Evolutionary conservation across 2,329 filamentous ascomycete genomes (phyloP), one percentile per base, ranked within the genome.

Genomic region (Lasiodiplodia hormozganensis): DNA sequence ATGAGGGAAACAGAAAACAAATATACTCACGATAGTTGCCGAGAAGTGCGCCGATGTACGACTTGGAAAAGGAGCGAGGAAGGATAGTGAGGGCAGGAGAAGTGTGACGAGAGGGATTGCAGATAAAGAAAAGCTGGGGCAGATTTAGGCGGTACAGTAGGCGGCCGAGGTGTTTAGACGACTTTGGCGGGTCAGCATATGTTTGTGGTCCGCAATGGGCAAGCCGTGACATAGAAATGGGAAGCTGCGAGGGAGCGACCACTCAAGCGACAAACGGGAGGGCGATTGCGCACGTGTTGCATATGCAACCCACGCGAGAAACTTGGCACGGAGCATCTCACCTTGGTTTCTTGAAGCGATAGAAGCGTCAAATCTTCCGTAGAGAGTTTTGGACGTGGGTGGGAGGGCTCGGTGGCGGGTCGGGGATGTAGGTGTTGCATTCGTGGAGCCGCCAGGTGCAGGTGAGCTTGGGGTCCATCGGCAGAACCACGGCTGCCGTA

Each of bases 381-480:
- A 52, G 60, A 18, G 47, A 51, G 43, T 34, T 49, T n/a, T 31
- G 60, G 43, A 12, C 25, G 43, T 38, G 60, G 14, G 14, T 36
- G 25, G 60, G 25, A n/a, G 31, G 28, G 40, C 43, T 52, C 12
- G 43, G 43, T 8, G 34, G 18, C n/a, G 43, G 43, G 43, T 47
- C 43, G 43, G 43, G 43, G 43, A 47, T 47, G 60, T 18, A 49
- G 60, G 60, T 64, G 60, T 64, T 52, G 28, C 28, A 21, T 47
- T 18, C 43, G n/a, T 47, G 21, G 21, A n/a, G 43, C 21, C 43
- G 43, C 43, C 43, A 47, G 43, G 43, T 47, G 43, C 43, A 47
- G 38, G 43, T 47, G 43, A 47, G 43, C 43, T 47, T 21, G 43
- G 43, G 40, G 51, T 14, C 43, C n/a, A 10, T 21, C 43, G 43